Evolutionary conservation across 345 rosid species (phyloP), one percentile per base, ranked within the genome.

Genomic region (Garcia nutans): DNA sequence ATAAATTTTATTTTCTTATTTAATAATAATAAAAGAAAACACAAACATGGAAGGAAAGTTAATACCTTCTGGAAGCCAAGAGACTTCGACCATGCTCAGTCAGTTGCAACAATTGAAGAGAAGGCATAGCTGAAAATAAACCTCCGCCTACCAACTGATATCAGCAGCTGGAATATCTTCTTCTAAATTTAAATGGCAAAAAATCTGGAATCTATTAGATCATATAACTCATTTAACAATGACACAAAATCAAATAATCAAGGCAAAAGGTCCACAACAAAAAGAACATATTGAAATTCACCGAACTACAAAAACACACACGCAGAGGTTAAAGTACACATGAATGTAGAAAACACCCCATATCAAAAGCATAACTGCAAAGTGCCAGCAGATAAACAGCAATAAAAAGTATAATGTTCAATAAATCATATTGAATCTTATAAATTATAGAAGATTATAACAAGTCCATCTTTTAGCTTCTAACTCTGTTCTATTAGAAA

Each of bases 31-130:
- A 13, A 13, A n/a, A 45, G 45, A 44, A 6, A 5, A 23, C 0
- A 6, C 24, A 41, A 61, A 60, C n/a, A 20, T 22, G 20, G 44
- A 11, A 19, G 15, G 70, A 41, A 65, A 31, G 10, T 41, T 31
- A 65, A 74, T 87, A 95, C 99, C 97, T 91, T 85, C 96, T 86
- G 5, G 97, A 89, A 45, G 96, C 93, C 65, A 95, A 80, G 70
- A 93, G 89, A 84, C 86, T 81, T 15, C 88, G 88, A 23, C 99
- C 99, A 70, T 76, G 93, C 82, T 92, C 94, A 6, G 99, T 95
- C 85, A 93, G 81, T 80, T 89, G 92, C 85, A 95, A 89, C 60
- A 92, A 83, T 83, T 91, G 97, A 70, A 92, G 97, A 81, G 96
- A 93, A 85, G 93, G 88, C 99, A 95, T 95, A 58, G 82, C 68